Percentiles rank a stretch among this genome's conserved stretches.
These are phyloP conservation scores for Phytophthora foliorum DNA, from an alignment of 352 stramenopile species.

Conservation along the genomic window DNA sequence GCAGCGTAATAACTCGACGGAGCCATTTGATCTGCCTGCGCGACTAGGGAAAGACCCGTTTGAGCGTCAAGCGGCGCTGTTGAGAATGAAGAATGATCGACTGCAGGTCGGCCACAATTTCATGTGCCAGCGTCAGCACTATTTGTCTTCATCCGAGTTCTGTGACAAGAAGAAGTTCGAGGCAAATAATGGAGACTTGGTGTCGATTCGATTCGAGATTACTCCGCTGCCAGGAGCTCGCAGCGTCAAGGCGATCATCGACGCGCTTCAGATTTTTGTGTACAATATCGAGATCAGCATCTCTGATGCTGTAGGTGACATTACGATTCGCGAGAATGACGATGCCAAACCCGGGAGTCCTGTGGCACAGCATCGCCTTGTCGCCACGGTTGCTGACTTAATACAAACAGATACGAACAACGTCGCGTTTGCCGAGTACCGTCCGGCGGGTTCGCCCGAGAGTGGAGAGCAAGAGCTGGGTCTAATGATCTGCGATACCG, in stretches of 20 bases:
- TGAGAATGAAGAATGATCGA: slow-evolving; percentile 39
- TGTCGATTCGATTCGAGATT: slow-evolving; percentile 50
- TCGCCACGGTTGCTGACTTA: slow-evolving; percentile 37
- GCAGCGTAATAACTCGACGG: slow-evolving; percentile 26
- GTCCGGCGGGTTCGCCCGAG: slow-evolving; percentile 1
- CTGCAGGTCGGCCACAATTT: slow-evolving; percentile 43
- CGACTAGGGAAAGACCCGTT: slow-evolving; percentile 27
- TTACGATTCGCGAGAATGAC: slow-evolving; percentile 64
- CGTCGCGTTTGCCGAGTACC: slow-evolving; percentile 50
- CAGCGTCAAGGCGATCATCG: slow-evolving; percentile 46
- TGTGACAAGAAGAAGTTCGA: slow-evolving; percentile 55
- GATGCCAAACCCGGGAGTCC: slow-evolving; percentile 41
- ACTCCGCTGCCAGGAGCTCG: slow-evolving; percentile 46
- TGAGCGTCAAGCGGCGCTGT: slow-evolving; percentile 22
- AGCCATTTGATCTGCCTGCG: slow-evolving; percentile 40
- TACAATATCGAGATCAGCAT: slow-evolving; percentile 63
- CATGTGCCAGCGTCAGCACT: slow-evolving; percentile 34
- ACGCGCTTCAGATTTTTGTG: slow-evolving; percentile 51
- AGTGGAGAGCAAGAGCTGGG: slow-evolving; percentile 36
- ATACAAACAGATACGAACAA: slow-evolving; percentile 56
- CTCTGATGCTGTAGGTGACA: slow-evolving; percentile 50
- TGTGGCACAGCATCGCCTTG: slow-evolving; percentile 49
- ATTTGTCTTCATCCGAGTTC: slow-evolving; percentile 40
- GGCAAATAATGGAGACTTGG: slow-evolving; percentile 40
- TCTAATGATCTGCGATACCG: slow-evolving; percentile 44